Evolutionary conservation across 805 yeast species (phyloP), one percentile per base, ranked within the genome.

Genomic region (Candida quercuum): DNA sequence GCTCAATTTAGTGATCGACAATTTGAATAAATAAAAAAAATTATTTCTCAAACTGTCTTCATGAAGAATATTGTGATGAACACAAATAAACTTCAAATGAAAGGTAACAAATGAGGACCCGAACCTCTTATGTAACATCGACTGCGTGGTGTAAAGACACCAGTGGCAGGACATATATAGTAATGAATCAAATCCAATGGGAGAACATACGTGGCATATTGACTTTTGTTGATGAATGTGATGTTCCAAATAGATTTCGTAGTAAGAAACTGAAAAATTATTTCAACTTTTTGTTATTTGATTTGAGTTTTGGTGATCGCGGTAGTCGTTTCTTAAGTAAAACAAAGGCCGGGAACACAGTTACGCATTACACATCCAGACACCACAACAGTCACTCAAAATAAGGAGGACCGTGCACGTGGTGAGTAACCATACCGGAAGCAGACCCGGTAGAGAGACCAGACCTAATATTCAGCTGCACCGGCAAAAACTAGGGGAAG

Each of bases 61-160:
- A 14, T 28, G 34, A 33, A 32, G 39, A 27, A 23, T 28, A 18
- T 12, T 32, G 21, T 20, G n/a, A 36, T 21, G 15, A 24, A n/a
- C n/a, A 19, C 24, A 34, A 27, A 16, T 12, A 33, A 40, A 31
- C 25, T 28, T 29, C 26, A 25, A 24, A 30, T 26, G 31, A 27
- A 34, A 31, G 24, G 27, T 28, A 12, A 30, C n/a, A n/a, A n/a
- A 25, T 60, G 83, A 78, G 85, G 85, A 71, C 85, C 85, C 84
- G 86, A 79, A 72, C 82, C 83, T 74, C 82, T 54, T 47, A 35
- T 42, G 42, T 37, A 28, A 27, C 36, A 21, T 32, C 32, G 15
- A 29, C 22, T 19, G 32, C 16, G n/a, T 29, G 17, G 21, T 4
- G 6, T 17, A 9, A 17, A 4, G 7, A 3, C 4, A 28, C 12